Base-by-base conservation (phyloP, 2,329 filamentous ascomycete genomes). In the Exophiala bonariae region DNA sequence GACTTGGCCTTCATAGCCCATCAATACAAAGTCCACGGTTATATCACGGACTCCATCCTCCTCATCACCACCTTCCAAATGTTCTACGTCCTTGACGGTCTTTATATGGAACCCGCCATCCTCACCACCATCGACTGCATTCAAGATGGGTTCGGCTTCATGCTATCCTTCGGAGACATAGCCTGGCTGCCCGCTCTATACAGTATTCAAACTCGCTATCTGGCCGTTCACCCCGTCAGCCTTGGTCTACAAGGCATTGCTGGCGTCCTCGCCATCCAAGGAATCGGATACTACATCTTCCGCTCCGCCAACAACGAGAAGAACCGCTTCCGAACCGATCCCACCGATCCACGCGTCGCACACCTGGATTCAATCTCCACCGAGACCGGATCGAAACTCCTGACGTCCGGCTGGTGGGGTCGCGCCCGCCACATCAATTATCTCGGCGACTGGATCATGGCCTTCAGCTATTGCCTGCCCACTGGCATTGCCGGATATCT, bases 61-160 rank as follows among this genome's bases (percentile, higher is more conserved):
- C 82, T 95, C 55, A 82, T 93, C 59, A 85, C 87, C 3, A 63
- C 79, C 13, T 85, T 91, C 49, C 92, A 97, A 69, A 76, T 80
- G 1, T 69, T 95, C 49, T 97, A 97, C 68, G 82, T 90, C 4
- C 72, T 96, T 28, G 92, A 97, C 64, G 83, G 83, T 6, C 82
- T 89, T 55, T 90, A 85, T 74, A 93, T 92, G 79, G 92, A 97
- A 67, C 79, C 87, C 0, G 86, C 89, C 2, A 86, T 96, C 53
- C 73, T 96, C 55, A 96, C 91, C 1, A 96, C 90, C 23, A 96
- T 97, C 71, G 92, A 97, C 64, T 86, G 96, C 57, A 95, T 86
- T 41, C 88, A 84, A 33, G 92, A 97, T 60, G 92, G 92, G 4
- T 96, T 97, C 59, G 92, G 92, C 43, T 89, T 89, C 73, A 97